These are phyloP conservation scores for Pterocarpus santalinus DNA, from an alignment of 306 rosid species.

Conservation along the genomic window DNA sequence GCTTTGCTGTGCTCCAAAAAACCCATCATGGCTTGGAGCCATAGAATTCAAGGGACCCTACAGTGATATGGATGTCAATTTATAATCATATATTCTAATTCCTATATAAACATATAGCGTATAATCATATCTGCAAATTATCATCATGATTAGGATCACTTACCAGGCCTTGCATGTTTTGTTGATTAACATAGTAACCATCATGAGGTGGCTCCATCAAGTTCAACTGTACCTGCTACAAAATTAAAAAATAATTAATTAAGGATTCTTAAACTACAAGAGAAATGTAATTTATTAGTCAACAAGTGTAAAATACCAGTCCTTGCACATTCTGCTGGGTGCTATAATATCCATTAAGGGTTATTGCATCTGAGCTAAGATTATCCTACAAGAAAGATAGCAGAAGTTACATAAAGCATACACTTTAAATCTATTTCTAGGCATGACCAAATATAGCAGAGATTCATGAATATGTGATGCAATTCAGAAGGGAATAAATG, in stretches of 20 bases:
- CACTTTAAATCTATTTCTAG: conserved; percentile 10
- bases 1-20: conserved; percentile 76
- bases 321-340: conserved; percentile 90
- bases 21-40: conserved; percentile 78
- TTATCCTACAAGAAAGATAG: conserved; percentile 67
- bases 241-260: conserved; percentile 31
- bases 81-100: conserved; percentile 32
- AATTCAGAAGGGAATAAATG: conserved; percentile 34
- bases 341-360: conserved; percentile 81
- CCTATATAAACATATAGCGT: conserved; percentile 21
- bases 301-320: conserved; percentile 63
- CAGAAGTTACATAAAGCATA: conserved; percentile 43
- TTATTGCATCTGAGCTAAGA: conserved; percentile 72
- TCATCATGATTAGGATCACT: conserved; percentile 44
- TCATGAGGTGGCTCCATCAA: conserved; percentile 98
- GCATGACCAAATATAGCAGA: conserved; percentile 10
- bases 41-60: conserved; percentile 86
- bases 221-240: conserved; percentile 77
- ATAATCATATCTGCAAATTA: neutral
- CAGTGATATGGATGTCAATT: conserved; percentile 40
- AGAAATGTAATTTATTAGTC: conserved; percentile 15
- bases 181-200: conserved; percentile 85
- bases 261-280: conserved; percentile 14
- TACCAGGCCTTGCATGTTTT: conserved; percentile 86
- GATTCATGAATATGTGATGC: conserved; percentile 19